These are phyloP conservation scores for Tetrapisispora taiwanensis DNA, from an alignment of 805 yeast genomes.

Conservation along the genomic window DNA sequence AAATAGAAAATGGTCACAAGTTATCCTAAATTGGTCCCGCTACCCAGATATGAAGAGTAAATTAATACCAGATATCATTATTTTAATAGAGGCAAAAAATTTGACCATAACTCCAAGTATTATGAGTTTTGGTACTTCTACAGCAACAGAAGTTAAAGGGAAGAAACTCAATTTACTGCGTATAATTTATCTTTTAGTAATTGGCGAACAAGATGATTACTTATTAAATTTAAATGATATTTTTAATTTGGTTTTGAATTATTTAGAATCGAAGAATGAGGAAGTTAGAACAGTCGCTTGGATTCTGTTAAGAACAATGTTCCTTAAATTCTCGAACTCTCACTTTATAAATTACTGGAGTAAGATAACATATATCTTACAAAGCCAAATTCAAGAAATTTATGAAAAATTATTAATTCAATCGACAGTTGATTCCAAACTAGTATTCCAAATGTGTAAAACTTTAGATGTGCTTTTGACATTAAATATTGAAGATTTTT, in stretches of 20 bases:
- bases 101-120: conserved; percentile 44
- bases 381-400: conserved; percentile 27
- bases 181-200: conserved; percentile 50
- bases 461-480: conserved; percentile 65
- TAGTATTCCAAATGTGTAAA: conserved; percentile 54
- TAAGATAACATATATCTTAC: conserved; percentile 50
- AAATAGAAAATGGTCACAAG: conserved; percentile 38
- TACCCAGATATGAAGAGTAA: conserved; percentile 47
- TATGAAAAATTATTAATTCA: conserved; percentile 23
- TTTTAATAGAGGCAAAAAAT: conserved; percentile 30
- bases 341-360: conserved; percentile 68
- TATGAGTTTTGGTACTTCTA: conserved; percentile 49
- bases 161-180: conserved; percentile 49
- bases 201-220: conserved; percentile 51
- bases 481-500: conserved; percentile 69
- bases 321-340: conserved; percentile 50
- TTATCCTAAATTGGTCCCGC: conserved; percentile 53
- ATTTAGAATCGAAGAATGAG: conserved; percentile 22
- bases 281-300: conserved; percentile 30
- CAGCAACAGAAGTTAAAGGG: conserved; percentile 52
- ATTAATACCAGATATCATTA: conserved; percentile 21
- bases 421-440: conserved; percentile 23
- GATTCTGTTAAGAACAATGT: conserved; percentile 51
- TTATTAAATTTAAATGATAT: conserved; percentile 40
- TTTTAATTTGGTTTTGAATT: conserved; percentile 36